Evolutionary conservation across 2,329 filamentous ascomycete species (phyloP), one percentile per base, ranked within the genome.

Genomic region (Fusarium nelsonii): DNA sequence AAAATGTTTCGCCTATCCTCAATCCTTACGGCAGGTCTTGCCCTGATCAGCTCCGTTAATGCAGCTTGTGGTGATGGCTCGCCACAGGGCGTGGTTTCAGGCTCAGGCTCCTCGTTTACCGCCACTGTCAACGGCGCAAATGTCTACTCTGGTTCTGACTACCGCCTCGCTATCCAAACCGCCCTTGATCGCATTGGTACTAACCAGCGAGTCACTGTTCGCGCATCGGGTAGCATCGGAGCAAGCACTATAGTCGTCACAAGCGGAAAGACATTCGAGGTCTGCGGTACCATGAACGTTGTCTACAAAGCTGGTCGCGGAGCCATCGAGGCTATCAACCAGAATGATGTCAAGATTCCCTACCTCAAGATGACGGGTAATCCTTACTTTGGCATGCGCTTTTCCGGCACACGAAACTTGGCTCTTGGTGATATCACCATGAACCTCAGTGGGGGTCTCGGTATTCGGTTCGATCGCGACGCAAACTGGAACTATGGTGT

Each of bases 391-490:
- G 86, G 85, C 4, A 71, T 88, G 50, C 82, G 84, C 14, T 86
- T 88, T 78, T 87, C 81, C 30, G 86, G 86, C 14, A 84, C 82
- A 0, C 77, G 75, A 15, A 79, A 83, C 65, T 77, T 88, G 4
- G 73, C 69, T 0, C 80, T 88, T 0, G 86, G 86, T 28, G 72
- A 81, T 6, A 86, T 88, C 63, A 87, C 78, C 28, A 82, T 88
- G 82, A 85, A 86, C 69, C 80, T 88, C 12, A 83, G 78, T 65
- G 82, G 82, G 7, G 86, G 86, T 1, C 64, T 88, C 32, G 86
- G 84, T 6, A 87, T 88, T 66, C 84, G 86, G 6, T 88, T 88
- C 69, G 85, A 88, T 41, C 84, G 85, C 33, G 86, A 88, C 75
- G 66, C 76, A 5, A 82, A 85, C 6, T 79, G 81, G 34, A 88